Percentiles rank a stretch among this genome's conserved stretches.
These are phyloP conservation scores for Pseudocercospora eumusae DNA, from an alignment of 2,329 filamentous ascomycete species.

Conservation along the genomic window DNA sequence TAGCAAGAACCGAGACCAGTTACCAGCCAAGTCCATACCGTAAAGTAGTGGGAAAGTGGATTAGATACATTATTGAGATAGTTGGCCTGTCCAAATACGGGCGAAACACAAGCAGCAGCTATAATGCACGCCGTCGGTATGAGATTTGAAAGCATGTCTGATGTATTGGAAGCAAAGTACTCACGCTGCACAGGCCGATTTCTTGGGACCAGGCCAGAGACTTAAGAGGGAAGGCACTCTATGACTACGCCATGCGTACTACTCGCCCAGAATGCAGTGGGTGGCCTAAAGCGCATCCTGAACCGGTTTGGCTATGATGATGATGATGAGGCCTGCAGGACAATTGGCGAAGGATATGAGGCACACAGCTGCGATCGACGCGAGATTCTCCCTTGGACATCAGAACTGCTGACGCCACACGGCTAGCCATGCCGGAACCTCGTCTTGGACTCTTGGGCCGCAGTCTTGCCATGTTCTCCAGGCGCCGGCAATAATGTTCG, in stretches of 20 bases:
- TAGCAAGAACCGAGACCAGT: background rate
- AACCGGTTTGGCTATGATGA: background rate
- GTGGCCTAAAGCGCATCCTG: background rate
- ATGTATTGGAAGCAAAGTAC: background rate
- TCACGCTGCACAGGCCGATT: background rate
- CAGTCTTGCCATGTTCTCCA: too few species aligned
- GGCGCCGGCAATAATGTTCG: too few species aligned
- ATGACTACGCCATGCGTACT: background rate
- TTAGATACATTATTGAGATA: conserved; percentile 10
- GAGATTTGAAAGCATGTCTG: background rate
- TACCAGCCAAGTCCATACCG: conserved; percentile 5
- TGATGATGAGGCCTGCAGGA: background rate
- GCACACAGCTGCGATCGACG: conserved; percentile 3
- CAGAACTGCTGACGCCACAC: background rate
- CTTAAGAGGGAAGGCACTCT: background rate
- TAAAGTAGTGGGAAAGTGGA: conserved; percentile 7
- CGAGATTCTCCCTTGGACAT: background rate
- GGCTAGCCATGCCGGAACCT: background rate
- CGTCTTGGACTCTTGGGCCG: too few species aligned
- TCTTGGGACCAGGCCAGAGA: background rate
- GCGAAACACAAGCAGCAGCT: background rate
- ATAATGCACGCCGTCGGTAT: background rate
- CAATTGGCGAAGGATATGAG: background rate
- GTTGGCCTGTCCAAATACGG: background rate
- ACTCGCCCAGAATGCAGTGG: background rate